A percentile compares a stretch with the other conserved stretches of the same genome.
These are phyloP conservation scores for Tylopilus plumbeoviolaceoides DNA, from an alignment of 768 basidiomycete species.

Conservation along the genomic window DNA sequence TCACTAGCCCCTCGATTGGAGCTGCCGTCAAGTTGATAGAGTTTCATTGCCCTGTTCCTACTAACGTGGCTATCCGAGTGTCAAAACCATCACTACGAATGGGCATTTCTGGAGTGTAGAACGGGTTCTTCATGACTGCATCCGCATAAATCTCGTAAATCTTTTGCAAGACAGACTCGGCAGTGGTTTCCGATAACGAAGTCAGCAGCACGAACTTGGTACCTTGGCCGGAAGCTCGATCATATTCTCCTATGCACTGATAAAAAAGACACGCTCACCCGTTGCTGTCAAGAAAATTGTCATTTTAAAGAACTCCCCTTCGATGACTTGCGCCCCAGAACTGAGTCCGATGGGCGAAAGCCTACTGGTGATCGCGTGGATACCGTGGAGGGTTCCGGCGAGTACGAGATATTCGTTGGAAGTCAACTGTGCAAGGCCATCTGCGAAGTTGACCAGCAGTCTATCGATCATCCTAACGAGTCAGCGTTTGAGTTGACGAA, in stretches of 20 bases:
- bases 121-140: constrained; percentile 98
- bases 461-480: background rate
- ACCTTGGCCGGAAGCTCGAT: constrained; percentile 43
- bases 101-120: constrained; percentile 99
- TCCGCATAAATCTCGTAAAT: constrained; percentile 94
- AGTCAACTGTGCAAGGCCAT: constrained; percentile 85
- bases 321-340: constrained; percentile 92
- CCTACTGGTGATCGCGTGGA: constrained; percentile 95
- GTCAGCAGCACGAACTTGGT: constrained; percentile 95
- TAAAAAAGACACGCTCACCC: constrained; percentile 44
- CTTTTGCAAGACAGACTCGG: constrained; percentile 70
- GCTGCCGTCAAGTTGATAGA: background rate
- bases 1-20: background rate
- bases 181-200: constrained; percentile 67
- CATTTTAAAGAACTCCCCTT: constrained; percentile 94
- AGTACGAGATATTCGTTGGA: constrained; percentile 95
- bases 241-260: background rate
- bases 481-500: constrained; percentile 28
- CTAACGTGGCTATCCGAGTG: constrained; percentile 54
- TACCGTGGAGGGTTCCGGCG: constrained; percentile 94
- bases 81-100: constrained; percentile 92
- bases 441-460: constrained; percentile 38
- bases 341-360: constrained; percentile 78
- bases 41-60: constrained; percentile 40
- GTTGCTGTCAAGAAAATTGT: constrained; percentile 87